Percentiles rank a stretch among this genome's conserved stretches.
Conservation (phyloP, 805 yeast species). For the Metschnikowia kofuensis region DNA sequence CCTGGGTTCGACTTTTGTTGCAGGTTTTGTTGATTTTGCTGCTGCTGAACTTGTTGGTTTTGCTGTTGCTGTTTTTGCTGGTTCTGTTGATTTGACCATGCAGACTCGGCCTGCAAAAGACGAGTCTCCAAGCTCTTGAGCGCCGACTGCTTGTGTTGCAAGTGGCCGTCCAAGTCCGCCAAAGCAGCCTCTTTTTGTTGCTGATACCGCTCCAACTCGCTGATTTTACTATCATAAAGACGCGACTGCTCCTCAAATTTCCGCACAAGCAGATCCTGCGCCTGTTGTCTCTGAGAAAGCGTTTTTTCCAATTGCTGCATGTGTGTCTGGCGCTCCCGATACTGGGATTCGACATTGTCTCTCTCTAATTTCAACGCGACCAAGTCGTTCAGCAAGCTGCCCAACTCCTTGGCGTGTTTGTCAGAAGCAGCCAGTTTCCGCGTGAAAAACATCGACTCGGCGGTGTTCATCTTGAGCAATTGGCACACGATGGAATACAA, state of each 20-base stretch:
- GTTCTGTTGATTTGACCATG: neutral
- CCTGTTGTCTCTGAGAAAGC: conserved; percentile 19
- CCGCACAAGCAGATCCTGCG: conserved; percentile 14
- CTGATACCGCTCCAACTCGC: conserved; percentile 10
- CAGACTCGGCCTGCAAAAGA: conserved; percentile 2
- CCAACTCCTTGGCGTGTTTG: conserved; percentile 19
- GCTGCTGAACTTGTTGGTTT: too few relatives aligned
- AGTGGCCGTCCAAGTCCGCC: conserved; percentile 10
- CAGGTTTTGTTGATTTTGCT: neutral
- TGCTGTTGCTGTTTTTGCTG: neutral
- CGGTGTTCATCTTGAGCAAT: conserved; percentile 45
- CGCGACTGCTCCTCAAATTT: conserved; percentile 10
- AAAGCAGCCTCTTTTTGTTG: conserved; percentile 7
- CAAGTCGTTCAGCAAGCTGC: conserved; percentile 21
- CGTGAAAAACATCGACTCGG: conserved; percentile 29
- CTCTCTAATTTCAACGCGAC: conserved; percentile 16
- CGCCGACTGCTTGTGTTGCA: conserved; percentile 6
- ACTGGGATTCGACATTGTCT: conserved; percentile 16
- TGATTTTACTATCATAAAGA: conserved; percentile 13
- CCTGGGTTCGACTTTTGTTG: neutral
- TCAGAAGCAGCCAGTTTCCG: conserved; percentile 24
- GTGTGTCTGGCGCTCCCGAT: conserved; percentile 20
- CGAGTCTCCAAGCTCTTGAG: conserved; percentile 4
- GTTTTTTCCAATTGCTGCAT: conserved; percentile 24
- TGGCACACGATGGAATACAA: conserved; percentile 77